Conservation (phyloP, 192 early-diverging fungal species). For the Dimargaris cristalligena region DNA sequence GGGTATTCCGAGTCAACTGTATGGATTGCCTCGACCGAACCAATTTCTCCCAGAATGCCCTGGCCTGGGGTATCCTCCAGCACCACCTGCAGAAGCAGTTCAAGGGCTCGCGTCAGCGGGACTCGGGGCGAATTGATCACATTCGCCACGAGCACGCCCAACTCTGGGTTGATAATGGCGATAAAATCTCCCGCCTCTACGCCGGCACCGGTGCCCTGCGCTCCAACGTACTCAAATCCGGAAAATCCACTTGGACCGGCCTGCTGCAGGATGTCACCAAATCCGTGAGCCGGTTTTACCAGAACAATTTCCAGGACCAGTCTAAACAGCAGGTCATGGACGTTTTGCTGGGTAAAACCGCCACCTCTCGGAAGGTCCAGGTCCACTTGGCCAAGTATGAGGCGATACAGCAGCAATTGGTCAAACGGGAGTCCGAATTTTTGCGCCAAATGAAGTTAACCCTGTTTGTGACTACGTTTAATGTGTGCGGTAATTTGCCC, state of each 20-base stretch:
- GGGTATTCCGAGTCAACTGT: slow-evolving; percentile 85
- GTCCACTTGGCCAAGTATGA: slow-evolving; percentile 9
- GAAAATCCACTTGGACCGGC: slow-evolving; percentile 49
- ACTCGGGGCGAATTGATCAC: slow-evolving; percentile 11
- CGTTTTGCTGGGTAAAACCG: slow-evolving; percentile 46
- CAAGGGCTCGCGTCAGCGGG: slow-evolving; percentile 13
- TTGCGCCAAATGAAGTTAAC: not conserved
- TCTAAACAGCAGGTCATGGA: slow-evolving; percentile 88
- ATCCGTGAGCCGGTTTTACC: slow-evolving; percentile 80
- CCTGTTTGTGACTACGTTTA: slow-evolving; percentile 11
- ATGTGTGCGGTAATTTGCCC: not conserved
- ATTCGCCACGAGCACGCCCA: slow-evolving; percentile 32
- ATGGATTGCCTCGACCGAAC: slow-evolving; percentile 78
- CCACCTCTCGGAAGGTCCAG: slow-evolving; percentile 5
- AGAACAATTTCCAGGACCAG: slow-evolving; percentile 94
- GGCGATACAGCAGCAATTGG: slow-evolving; percentile 5
- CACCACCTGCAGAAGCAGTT: slow-evolving; percentile 23
- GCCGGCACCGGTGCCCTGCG: slow-evolving; percentile 94
- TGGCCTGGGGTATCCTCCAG: slow-evolving; percentile 35
- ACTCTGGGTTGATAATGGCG: slow-evolving; percentile 79
- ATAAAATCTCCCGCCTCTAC: slow-evolving; percentile 80
- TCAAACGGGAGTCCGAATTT: not conserved
- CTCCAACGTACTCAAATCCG: slow-evolving; percentile 72
- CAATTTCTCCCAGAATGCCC: slow-evolving; percentile 74
- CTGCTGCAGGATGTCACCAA: slow-evolving; percentile 86